Percentiles rank a stretch among this genome's conserved stretches.
Conservation (phyloP, 108 stramenopile genomes). For the Discostella stelligeroides region DNA sequence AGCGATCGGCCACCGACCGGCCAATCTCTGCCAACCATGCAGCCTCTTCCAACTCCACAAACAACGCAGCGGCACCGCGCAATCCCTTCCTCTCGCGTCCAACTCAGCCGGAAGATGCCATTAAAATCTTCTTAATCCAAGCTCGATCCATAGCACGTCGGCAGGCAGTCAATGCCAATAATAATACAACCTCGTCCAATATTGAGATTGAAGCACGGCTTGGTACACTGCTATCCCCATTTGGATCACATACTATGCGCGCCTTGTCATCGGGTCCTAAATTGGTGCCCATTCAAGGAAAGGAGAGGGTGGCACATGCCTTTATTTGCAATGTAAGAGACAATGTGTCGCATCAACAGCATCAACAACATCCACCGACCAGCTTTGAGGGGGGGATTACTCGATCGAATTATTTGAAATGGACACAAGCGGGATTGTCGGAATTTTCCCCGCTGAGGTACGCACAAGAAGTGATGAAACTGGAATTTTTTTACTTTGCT, state of each 20-base stretch:
- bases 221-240: conserved; percentile 70
- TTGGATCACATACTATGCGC: conserved; percentile 54
- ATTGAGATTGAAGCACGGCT: conserved; percentile 80
- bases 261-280: conserved; percentile 72
- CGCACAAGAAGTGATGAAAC: too few relatives aligned
- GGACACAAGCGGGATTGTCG: conserved; percentile 70
- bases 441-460: conserved; percentile 57
- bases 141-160: conserved; percentile 59
- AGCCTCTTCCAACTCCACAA: neutral
- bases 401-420: conserved; percentile 69
- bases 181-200: conserved; percentile 27
- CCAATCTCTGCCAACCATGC: neutral
- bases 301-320: conserved; percentile 52
- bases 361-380: conserved; percentile 12
- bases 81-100: conserved; percentile 72
- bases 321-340: conserved; percentile 55
- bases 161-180: neutral
- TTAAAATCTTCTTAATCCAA: conserved; percentile 70
- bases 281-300: conserved; percentile 45
- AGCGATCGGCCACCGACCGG: conserved; percentile 28
- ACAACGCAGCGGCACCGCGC: neutral
- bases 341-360: conserved; percentile 16
- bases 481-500: too few relatives aligned
- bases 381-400: conserved; percentile 74
- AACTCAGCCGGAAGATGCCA: conserved; percentile 66